Conservation (phyloP, 306 rosid species). For the Cyamopsis tetragonoloba region DNA sequence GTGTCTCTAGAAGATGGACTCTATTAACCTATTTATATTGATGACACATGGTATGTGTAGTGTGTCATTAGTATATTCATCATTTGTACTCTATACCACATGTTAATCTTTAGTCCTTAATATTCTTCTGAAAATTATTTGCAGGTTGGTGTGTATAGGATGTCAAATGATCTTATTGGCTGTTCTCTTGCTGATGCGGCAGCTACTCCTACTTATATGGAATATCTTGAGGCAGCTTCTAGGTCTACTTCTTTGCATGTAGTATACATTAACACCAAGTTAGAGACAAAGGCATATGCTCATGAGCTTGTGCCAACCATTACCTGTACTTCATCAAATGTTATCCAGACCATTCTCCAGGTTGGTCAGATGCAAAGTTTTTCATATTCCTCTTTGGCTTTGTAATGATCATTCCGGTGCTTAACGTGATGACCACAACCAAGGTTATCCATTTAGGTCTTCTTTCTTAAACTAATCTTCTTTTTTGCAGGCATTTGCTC, state of each 20-base stretch:
- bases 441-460: not conserved
- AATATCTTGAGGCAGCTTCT: conserved; percentile 80
- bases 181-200: conserved; percentile 99
- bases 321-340: conserved; percentile 97
- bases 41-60: conserved; percentile 12
- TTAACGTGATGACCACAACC: conserved; percentile 1
- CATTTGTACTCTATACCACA: conserved; percentile 6
- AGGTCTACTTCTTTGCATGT: conserved; percentile 74
- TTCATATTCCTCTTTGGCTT: not conserved
- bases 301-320: conserved; percentile 98
- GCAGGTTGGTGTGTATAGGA: conserved; percentile 90
- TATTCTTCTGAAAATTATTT: conserved; percentile 28
- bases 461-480: not conserved
- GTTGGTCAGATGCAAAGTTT: conserved; percentile 34
- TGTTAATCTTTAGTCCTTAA: conserved; percentile 6
- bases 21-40: not conserved
- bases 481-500: conserved; percentile 79
- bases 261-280: conserved; percentile 80
- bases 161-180: conserved; percentile 83
- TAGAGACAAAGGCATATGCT: conserved; percentile 92
- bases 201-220: conserved; percentile 66
- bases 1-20: conserved; percentile 13
- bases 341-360: conserved; percentile 90
- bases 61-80: conserved; percentile 8
- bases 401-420: conserved; percentile 18